Conservation (phyloP, 139 green algal genomes). For the Coccomyxa sp. region DNA sequence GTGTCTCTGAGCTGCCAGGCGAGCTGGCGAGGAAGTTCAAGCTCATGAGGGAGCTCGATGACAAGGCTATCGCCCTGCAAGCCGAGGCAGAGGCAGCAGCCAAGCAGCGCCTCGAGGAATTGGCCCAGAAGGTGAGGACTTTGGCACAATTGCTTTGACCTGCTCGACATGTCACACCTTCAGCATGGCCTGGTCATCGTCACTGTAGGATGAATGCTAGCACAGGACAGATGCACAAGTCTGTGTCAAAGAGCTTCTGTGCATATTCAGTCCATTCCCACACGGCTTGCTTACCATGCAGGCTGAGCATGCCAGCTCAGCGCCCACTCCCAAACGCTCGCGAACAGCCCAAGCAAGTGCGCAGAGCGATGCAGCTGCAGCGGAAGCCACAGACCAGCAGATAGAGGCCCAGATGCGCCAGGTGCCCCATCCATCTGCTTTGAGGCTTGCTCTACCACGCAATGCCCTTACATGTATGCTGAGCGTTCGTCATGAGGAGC, state of each 20-base stretch:
- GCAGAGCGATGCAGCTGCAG: not conserved
- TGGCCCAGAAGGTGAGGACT: not conserved
- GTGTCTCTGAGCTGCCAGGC: slow-evolving; percentile 46
- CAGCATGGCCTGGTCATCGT: not conserved
- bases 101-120: slow-evolving; percentile 22
- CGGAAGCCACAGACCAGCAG: not conserved
- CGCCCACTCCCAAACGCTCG: slow-evolving; percentile 22
- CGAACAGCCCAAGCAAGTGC: not conserved
- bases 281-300: not conserved
- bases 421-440: not conserved
- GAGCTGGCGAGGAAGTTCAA: slow-evolving; percentile 56
- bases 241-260: no score
- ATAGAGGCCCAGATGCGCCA: slow-evolving; percentile 3
- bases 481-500: not conserved
- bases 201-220: not conserved
- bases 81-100: slow-evolving; percentile 7
- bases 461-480: not conserved
- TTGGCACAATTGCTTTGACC: not conserved
- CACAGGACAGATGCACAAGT: no score
- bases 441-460: not conserved
- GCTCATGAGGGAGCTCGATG: slow-evolving; percentile 63
- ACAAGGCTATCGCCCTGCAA: slow-evolving; percentile 36
- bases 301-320: not conserved
- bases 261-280: not conserved
- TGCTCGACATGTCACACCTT: not conserved